These are phyloP conservation scores for Apiotrichum mycotoxinovorans DNA, from an alignment of 1,284 basidiomycete species.

Conservation along the genomic window DNA sequence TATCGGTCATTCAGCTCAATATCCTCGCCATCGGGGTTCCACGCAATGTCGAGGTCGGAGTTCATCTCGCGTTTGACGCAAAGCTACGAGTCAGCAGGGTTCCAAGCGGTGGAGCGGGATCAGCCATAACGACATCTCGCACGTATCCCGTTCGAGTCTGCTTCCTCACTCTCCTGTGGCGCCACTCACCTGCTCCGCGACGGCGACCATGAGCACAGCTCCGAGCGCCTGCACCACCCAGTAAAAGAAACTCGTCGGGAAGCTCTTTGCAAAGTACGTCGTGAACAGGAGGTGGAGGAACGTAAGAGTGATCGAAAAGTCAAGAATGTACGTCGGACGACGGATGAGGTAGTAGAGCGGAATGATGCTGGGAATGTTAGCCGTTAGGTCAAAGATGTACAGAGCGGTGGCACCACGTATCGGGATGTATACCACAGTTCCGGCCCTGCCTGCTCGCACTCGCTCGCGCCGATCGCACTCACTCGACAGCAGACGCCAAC, in stretches of 20 bases:
- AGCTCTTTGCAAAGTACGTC: conserved; percentile 79
- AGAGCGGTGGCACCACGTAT: no score
- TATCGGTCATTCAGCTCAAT: conserved; percentile 33
- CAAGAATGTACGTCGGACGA: conserved; percentile 87
- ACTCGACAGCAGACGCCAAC: conserved; percentile 74
- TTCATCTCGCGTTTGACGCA: conserved; percentile 91
- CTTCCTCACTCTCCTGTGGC: not conserved
- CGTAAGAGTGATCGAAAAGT: conserved; percentile 84
- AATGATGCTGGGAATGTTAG: conserved; percentile 63
- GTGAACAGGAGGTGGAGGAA: conserved; percentile 88
- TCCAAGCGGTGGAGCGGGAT: not conserved
- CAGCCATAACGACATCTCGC: no score
- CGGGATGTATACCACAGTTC: no score
- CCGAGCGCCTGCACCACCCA: conserved; percentile 75
- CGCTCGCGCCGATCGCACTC: conserved; percentile 38
- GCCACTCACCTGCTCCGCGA: conserved; percentile 69
- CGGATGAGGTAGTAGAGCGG: conserved; percentile 83
- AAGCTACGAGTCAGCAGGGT: conserved; percentile 43
- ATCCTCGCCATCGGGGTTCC: conserved; percentile 28
- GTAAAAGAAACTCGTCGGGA: conserved; percentile 87
- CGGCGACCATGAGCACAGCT: conserved; percentile 68
- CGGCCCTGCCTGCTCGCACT: not conserved
- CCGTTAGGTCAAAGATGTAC: no score
- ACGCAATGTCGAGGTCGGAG: conserved; percentile 64
- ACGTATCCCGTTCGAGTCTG: no score